These are phyloP conservation scores for Waitea zeae DNA, from an alignment of 1,284 basidiomycete genomes.

Conservation along the genomic window DNA sequence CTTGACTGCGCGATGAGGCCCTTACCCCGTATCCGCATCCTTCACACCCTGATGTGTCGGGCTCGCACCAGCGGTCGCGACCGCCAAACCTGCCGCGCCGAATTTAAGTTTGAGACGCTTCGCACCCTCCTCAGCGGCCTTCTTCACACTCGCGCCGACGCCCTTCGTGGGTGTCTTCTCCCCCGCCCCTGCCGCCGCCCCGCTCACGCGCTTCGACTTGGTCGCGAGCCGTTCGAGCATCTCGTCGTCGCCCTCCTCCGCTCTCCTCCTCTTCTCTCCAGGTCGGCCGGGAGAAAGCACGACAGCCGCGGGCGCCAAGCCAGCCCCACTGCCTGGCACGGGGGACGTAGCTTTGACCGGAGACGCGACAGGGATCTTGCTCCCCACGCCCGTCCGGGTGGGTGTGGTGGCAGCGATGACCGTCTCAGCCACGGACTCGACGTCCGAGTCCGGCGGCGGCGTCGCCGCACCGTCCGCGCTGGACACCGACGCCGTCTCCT, in stretches of 20 bases:
- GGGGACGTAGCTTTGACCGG: slow-evolving; percentile 24
- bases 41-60: slow-evolving; percentile 39
- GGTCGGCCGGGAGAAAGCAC: slow-evolving; percentile 12
- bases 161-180: slow-evolving; percentile 19
- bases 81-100: slow-evolving; percentile 25
- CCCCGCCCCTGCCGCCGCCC: slow-evolving; percentile 17
- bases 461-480: slow-evolving; percentile 32
- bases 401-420: slow-evolving; percentile 13
- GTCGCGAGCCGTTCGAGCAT: slow-evolving; percentile 36
- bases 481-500: no score
- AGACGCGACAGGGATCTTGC: slow-evolving; percentile 34
- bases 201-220: slow-evolving; percentile 34
- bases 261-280: slow-evolving; percentile 52
- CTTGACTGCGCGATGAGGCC: no score
- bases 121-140: slow-evolving; percentile 42
- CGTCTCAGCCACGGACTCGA: slow-evolving; percentile 3
- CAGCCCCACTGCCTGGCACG: slow-evolving; percentile 22
- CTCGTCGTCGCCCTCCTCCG: slow-evolving; percentile 63
- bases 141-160: slow-evolving; percentile 13
- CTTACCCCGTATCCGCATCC: slow-evolving; percentile 57
- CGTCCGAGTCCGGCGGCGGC: slow-evolving; percentile 13
- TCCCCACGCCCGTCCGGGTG: slow-evolving; percentile 34
- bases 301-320: not conserved
- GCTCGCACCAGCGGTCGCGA: slow-evolving; percentile 19
- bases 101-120: slow-evolving; percentile 69